Evolutionary conservation across 2,329 filamentous ascomycete genomes (phyloP), one percentile per base, ranked within the genome.

Genomic region (Monosporascus sp.): DNA sequence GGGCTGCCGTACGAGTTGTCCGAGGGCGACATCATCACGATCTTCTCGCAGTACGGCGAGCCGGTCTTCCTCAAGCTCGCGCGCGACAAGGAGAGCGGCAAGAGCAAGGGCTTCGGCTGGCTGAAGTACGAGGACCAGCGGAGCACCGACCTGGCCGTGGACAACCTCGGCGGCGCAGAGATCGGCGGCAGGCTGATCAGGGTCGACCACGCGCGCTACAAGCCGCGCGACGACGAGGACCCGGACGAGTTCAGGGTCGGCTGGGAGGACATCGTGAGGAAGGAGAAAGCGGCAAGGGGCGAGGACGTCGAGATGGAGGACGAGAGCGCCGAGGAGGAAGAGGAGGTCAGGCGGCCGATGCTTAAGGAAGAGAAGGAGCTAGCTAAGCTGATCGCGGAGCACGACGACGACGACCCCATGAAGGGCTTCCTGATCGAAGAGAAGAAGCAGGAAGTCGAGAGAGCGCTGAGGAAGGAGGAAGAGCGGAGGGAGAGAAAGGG

Each of bases 51-150:
- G 70, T 99, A 87, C 67, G 94, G 94, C 63, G 93, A 97, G 68
- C 95, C 95, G 2, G 89, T 92, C 3, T 95, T 93, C 72, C 80
- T 99, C 54, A 95, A 97, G 64, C 83, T 99, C 14, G 85, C 88
- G 47, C 90, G 94, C 65, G 94, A 99, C 77, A 94, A 94, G 68
- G 95, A 97, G 68, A 95, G 92, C 0, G 94, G 94, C 56, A 97
- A 96, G 72, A 95, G 89, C 56, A 88, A 88, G 60, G 94, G 94
- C 0, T 99, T 97, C 67, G 91, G 88, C 3, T 99, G 95, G 80
- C 80, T 99, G 54, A 99, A 99, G 68, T 99, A 97, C 72, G 94
- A 99, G 69, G 93, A 99, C 71, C 94, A 99, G 75, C 82, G 93
- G 61, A 97, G 92, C 72, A 95, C 90, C 57, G 93, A 97, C 71